Percentiles rank a stretch among this genome's conserved stretches.
Conservation (phyloP, 805 yeast species). For the Saccharomyces eubayanus region DNA sequence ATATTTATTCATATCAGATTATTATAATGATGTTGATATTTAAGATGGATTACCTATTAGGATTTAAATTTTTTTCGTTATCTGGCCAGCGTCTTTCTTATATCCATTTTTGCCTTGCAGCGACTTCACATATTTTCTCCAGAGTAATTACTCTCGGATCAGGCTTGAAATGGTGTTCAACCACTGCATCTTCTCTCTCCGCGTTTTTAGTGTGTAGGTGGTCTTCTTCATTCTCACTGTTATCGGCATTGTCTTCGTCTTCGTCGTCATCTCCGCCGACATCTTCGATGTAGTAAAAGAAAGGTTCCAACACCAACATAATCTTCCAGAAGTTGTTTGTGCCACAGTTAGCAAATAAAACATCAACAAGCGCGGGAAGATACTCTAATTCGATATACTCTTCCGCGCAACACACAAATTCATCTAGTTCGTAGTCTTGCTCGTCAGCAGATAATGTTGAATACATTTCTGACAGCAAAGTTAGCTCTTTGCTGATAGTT, state of each 20-base stretch:
- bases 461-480: conserved; percentile 31
- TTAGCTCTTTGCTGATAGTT: conserved; percentile 29
- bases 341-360: conserved; percentile 27
- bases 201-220: not conserved
- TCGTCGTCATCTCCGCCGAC: conserved; percentile 23
- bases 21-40: not conserved
- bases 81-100: not conserved
- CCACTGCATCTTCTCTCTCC: not conserved
- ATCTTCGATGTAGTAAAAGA: conserved; percentile 32
- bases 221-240: conserved; percentile 6
- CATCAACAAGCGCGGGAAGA: conserved; percentile 28
- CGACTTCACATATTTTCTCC: conserved; percentile 32
- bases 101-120: conserved; percentile 33
- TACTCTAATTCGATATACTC: conserved; percentile 31
- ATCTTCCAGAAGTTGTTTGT: conserved; percentile 28
- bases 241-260: conserved; percentile 2
- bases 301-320: conserved; percentile 31
- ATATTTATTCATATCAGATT: not conserved
- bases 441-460: conserved; percentile 31
- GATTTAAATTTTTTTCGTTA: not conserved
- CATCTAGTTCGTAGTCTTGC: conserved; percentile 31
- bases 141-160: conserved; percentile 32
- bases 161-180: conserved; percentile 17
- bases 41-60: not conserved
- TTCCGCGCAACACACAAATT: conserved; percentile 33